Evolutionary conservation across 495 filamentous ascomycete genomes (phyloP), one percentile per base, ranked within the genome.

Genomic region (Aspergillus avenaceus): DNA sequence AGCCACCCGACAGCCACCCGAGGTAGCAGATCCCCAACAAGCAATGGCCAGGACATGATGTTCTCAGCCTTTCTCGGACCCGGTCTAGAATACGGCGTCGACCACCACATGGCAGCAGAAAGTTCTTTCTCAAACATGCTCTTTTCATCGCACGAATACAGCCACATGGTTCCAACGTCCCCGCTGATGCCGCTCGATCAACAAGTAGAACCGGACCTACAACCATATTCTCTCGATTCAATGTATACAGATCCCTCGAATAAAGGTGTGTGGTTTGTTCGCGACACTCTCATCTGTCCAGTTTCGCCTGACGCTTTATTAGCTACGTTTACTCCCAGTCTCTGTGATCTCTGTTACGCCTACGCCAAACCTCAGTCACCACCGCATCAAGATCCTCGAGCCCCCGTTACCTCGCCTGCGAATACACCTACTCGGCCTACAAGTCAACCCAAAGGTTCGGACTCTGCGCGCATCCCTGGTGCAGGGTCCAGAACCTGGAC

Each of bases 401-500:
- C n/a, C n/a, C n/a, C n/a, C n/a, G n/a, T n/a, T n/a, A n/a, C n/a
- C 34, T 42, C 22, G 5, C 9, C 29, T 25, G 29, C 22, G 6
- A 47, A 36, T 18, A 47, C 31, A 11, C 31, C 19, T 31, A 37
- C 29, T 5, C 29, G 13, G 9, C 45, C 21, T n/a, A 16, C 18
- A 16, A 8, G 14, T 18, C 13, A 19, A 7, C 16, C 18, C 21
- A 13, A 34, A 37, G 31, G 14, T 25, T 21, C 24, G 8, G 31
- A 41, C n/a, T 13, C 5, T 13, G n/a, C 22, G 4, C 7, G 25
- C 4, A 11, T 25, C 2, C 11, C 9, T 18, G 14, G 37, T 24
- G n/a, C 32, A 22, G 36, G 36, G 3, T 21, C 32, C 24, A 49
- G 6, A 11, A 40, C 47, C 28, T 50, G 47, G 47, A 50, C 47